Evolutionary conservation across 305 asterid species (phyloP).

Genomic region (Striga hermonthica): DNA sequence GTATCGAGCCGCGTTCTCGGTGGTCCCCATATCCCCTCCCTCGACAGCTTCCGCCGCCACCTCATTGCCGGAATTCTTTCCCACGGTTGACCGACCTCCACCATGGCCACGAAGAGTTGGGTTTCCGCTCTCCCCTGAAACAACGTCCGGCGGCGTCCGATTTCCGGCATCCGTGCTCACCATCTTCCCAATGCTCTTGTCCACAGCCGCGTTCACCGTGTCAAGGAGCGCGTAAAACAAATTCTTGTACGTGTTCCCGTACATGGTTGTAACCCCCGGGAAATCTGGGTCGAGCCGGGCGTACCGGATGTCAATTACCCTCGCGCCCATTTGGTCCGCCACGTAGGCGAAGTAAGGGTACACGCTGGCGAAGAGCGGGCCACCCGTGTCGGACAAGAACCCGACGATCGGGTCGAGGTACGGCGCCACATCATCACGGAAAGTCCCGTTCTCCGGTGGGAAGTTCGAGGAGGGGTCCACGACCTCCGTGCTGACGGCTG

Average conservation of each 20-base stretch:
- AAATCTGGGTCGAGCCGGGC: conserved; percentile 32
- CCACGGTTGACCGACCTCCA: too few relatives aligned
- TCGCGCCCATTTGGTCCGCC: not conserved
- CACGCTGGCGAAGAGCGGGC: conserved; percentile 42
- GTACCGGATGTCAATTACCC: conserved; percentile 18
- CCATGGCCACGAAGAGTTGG: too few relatives aligned
- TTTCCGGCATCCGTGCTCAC: too few relatives aligned
- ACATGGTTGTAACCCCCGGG: not conserved
- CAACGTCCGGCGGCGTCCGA: conserved; percentile 1
- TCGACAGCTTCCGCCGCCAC: too few relatives aligned
- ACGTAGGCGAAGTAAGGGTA: conserved; percentile 45
- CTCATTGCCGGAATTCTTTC: too few relatives aligned
- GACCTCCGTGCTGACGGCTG: conserved; percentile 27
- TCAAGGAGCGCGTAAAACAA: too few relatives aligned
- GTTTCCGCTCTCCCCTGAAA: too few relatives aligned
- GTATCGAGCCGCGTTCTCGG: too few relatives aligned
- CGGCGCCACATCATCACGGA: conserved; percentile 17
- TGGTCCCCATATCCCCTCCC: too few relatives aligned
- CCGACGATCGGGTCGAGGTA: conserved; percentile 27
- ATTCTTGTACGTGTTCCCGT: too few relatives aligned
- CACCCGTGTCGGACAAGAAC: conserved; percentile 24
- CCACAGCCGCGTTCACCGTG: too few relatives aligned
- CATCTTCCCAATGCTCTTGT: too few relatives aligned
- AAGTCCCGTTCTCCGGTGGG: conserved; percentile 23
- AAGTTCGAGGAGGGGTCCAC: conserved; percentile 33